These are phyloP conservation scores for Gossypium aridum DNA, from an alignment of 441 rosid genomes.

Conservation along the genomic window DNA sequence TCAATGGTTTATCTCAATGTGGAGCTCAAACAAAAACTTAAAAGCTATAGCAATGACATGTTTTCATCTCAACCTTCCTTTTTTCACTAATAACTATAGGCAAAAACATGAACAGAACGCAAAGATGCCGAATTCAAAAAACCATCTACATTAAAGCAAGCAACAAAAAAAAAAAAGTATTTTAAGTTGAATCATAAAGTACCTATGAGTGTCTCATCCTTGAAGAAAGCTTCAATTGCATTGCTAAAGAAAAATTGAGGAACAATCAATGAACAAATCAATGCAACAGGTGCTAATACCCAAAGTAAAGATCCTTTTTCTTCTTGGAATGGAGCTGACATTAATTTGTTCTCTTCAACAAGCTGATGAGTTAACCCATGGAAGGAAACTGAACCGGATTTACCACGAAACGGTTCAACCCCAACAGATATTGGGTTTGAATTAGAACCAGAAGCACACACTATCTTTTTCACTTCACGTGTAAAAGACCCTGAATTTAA, in stretches of 20 bases:
- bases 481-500: conserved; percentile 19
- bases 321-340: conserved; percentile 68
- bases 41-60: background rate
- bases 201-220: conserved; percentile 52
- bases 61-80: background rate
- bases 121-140: background rate
- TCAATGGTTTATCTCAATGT: no score
- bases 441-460: conserved; percentile 28
- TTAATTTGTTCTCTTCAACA: conserved; percentile 62
- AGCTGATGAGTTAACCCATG: conserved; percentile 64
- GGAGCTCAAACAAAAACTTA: background rate
- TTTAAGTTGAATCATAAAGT: background rate
- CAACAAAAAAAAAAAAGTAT: background rate
- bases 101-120: background rate
- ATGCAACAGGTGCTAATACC: conserved; percentile 63
- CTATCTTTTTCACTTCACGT: conserved; percentile 15
- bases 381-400: conserved; percentile 77
- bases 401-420: conserved; percentile 62
- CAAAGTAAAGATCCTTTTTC: conserved; percentile 61
- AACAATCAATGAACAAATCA: conserved; percentile 55
- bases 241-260: conserved; percentile 69
- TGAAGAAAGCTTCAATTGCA: conserved; percentile 42
- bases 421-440: conserved; percentile 22
- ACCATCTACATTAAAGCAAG: background rate
- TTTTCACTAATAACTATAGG: background rate